These are phyloP conservation scores for Cladochytrium tenue DNA, from an alignment of 371 early-diverging fungal species.

Conservation along the genomic window DNA sequence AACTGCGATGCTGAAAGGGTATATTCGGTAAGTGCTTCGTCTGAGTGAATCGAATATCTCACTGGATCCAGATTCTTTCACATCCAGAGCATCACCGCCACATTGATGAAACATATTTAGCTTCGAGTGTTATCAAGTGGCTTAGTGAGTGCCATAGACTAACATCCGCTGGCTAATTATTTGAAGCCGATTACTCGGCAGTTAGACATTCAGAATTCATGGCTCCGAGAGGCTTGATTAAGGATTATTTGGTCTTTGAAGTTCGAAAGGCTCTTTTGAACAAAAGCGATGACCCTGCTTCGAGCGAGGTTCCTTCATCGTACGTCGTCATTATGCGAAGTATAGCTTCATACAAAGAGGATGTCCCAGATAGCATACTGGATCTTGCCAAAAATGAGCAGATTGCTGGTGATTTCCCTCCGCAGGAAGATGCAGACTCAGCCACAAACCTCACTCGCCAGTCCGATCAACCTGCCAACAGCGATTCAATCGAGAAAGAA, in stretches of 20 bases:
- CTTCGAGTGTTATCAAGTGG: constrained; percentile 27
- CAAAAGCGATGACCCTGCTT: background rate
- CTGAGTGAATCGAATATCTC: too few species aligned
- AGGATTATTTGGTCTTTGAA: constrained; percentile 34
- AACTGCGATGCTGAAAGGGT: constrained; percentile 50
- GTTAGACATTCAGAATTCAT: constrained; percentile 28
- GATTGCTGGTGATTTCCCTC: too few species aligned
- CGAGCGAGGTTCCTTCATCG: background rate
- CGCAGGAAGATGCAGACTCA: too few species aligned
- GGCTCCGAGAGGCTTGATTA: constrained; percentile 8
- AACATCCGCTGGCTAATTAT: background rate
- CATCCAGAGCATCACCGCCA: constrained; percentile 51
- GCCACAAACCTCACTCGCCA: too few species aligned
- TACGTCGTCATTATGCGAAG: constrained; percentile 19
- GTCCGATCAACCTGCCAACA: too few species aligned
- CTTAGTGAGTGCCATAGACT: constrained; percentile 22
- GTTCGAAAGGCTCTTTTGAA: constrained; percentile 19
- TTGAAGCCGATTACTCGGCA: constrained; percentile 26
- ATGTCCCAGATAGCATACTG: background rate
- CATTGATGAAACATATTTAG: constrained; percentile 37
- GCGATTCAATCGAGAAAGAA: too few species aligned
- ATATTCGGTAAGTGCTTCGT: constrained; percentile 27
- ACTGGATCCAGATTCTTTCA: constrained; percentile 41
- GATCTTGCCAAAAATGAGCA: too few species aligned
- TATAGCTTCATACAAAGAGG: constrained; percentile 12